Conservation (phyloP, 2,329 filamentous ascomycete species). For the Fusarium sp. region DNA sequence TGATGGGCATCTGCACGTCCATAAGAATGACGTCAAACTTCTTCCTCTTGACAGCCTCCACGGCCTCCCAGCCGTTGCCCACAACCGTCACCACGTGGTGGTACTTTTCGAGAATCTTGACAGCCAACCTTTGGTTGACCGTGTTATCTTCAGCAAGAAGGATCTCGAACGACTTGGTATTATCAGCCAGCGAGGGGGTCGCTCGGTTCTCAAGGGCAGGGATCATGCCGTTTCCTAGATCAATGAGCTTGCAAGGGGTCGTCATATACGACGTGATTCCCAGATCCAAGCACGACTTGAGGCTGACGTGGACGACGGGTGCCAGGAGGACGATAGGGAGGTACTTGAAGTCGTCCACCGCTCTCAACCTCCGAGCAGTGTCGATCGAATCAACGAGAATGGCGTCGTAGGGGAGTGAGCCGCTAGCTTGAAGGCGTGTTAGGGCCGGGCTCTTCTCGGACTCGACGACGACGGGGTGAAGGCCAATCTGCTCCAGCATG, state of each 20-base stretch:
- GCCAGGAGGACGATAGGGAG: slow-evolving; percentile 94
- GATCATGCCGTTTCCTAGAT: slow-evolving; percentile 95
- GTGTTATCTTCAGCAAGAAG: slow-evolving; percentile 96
- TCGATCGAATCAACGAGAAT: slow-evolving; percentile 96
- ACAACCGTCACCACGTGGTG: slow-evolving; percentile 93
- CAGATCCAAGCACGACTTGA: slow-evolving; percentile 93
- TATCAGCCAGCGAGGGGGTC: slow-evolving; percentile 90
- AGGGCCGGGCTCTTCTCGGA: slow-evolving; percentile 75
- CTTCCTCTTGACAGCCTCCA: slow-evolving; percentile 91
- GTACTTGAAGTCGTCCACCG: slow-evolving; percentile 96
- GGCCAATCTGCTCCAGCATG: slow-evolving; percentile 82
- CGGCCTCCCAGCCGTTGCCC: slow-evolving; percentile 92
- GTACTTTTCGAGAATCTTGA: slow-evolving; percentile 98
- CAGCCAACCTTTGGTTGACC: slow-evolving; percentile 94
- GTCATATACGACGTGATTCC: slow-evolving; percentile 99
- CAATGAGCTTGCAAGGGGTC: slow-evolving; percentile 92
- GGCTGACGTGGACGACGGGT: slow-evolving; percentile 87
- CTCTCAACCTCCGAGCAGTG: slow-evolving; percentile 85
- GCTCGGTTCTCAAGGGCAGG: slow-evolving; percentile 94
- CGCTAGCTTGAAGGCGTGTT: slow-evolving; percentile 64
- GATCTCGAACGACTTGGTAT: slow-evolving; percentile 95
- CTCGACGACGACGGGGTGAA: slow-evolving; percentile 87
- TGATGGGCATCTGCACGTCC: slow-evolving; percentile 99
- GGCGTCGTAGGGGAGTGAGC: slow-evolving; percentile 85
- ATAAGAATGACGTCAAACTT: slow-evolving; percentile 97